phyloP scores from a whole-genome alignment of 306 rosid genomes.

The Quercus dentata region DNA sequence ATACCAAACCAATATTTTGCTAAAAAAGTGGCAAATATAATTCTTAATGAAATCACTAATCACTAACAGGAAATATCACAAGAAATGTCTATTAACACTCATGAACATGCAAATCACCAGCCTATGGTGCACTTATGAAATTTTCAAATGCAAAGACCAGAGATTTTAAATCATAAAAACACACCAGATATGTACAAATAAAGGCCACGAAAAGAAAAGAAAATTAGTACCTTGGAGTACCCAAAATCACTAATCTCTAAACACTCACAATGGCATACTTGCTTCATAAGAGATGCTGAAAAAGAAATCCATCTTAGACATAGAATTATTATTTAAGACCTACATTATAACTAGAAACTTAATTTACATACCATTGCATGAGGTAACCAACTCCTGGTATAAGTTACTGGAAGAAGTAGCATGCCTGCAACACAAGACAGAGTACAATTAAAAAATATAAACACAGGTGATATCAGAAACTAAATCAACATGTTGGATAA shows the following conservation, averaged over 20 bases:
- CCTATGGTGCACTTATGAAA: background rate
- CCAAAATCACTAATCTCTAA: constrained; percentile 92
- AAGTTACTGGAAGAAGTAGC: constrained; percentile 93
- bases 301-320: constrained; percentile 17
- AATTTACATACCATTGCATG: constrained; percentile 68
- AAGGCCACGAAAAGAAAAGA: background rate
- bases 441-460: constrained; percentile 13
- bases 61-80: background rate
- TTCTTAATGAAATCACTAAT: background rate
- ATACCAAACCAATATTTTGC: background rate
- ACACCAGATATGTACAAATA: background rate
- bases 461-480: constrained; percentile 14
- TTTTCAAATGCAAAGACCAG: background rate
- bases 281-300: constrained; percentile 43
- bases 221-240: constrained; percentile 66
- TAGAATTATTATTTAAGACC: background rate
- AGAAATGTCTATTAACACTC: background rate
- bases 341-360: background rate
- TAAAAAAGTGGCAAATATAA: background rate
- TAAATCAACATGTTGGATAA: constrained; percentile 1
- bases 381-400: constrained; percentile 92
- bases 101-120: background rate
- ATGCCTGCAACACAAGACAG: constrained; percentile 57
- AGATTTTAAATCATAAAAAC: background rate
- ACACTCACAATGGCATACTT: constrained; percentile 92